Base-by-base conservation (phyloP, 83 land plant genomes). In the Picea abies region DNA sequence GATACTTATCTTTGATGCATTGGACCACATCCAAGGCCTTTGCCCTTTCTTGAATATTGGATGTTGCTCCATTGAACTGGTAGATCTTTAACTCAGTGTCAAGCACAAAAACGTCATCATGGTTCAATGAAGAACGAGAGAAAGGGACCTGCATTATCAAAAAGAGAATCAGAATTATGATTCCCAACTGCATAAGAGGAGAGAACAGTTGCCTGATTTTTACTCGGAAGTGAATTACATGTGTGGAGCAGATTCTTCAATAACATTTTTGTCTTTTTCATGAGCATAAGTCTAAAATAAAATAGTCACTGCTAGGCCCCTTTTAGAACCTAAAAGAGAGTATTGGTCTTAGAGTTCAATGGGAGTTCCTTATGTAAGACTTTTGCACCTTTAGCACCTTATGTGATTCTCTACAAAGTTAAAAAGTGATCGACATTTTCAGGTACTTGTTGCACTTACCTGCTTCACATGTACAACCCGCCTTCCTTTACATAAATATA, bases 91-190 rank as follows among this genome's bases (percentile, higher is more conserved):
- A 35, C 35, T 35, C 35, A 35, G 35, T 35, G 35, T 35, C 35
- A 35, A 35, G 1, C 35, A 35, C 35, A 35, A 35, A 35, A 35
- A 35, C 35, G 35, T 35, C 35, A 35, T 35, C 35, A 35, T 35
- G 35, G 2, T 35, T 35, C 35, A 35, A 35, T 35, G 35, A 35
- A 35, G 35, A 35, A 35, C 35, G 35, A 35, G 1, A 35, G 1
- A 2, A 1, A 35, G 1, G 35, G 1, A 89, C 99, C 94, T 97
- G 94, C 73, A 29, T 44, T 78, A 52, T 23, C 67, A 58, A 79
- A 22, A 61, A 41, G 25, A 60, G 64, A 58, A 60, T 60, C 64
- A 62, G 26, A 58, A 23, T 39, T 10, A 73, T 1, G 72, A 20
- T 85, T 60, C 14, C 10, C 22, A 47, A 44, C 16, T 44, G 60